Conservation (phyloP, 305 asterid genomes). For the Rubia balearica region DNA sequence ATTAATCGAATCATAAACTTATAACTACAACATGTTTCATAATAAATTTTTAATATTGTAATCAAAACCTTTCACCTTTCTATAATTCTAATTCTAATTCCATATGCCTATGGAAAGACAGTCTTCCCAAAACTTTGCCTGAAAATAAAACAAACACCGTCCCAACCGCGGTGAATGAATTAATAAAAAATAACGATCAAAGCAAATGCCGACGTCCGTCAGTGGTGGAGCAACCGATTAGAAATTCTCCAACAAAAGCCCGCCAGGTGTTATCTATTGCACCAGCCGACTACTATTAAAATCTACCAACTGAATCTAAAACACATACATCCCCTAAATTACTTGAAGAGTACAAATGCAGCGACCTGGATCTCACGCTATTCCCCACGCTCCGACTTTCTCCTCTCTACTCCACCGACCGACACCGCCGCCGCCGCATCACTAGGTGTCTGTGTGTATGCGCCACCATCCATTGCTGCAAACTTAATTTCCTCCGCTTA, state of each 20-base stretch:
- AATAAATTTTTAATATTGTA: no score
- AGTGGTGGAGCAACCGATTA: not conserved
- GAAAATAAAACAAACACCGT: no score
- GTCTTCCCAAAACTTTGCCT: no score
- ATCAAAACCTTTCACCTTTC: no score
- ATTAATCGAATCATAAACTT: no score
- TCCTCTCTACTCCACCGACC: not conserved
- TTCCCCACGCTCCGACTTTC: not conserved
- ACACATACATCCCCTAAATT: no score
- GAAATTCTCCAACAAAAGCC: not conserved
- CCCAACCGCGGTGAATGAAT: not conserved
- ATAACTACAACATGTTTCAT: no score
- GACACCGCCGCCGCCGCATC: slow-evolving; percentile 1
- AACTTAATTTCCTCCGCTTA: not conserved
- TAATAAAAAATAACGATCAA: not conserved
- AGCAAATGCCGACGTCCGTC: not conserved
- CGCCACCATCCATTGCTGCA: not conserved
- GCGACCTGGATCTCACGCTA: not conserved
- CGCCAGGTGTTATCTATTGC: slow-evolving; percentile 1
- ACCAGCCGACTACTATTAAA: not conserved
- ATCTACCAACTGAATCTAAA: not conserved
- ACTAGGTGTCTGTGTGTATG: not conserved
- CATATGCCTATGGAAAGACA: no score
- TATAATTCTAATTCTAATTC: no score
- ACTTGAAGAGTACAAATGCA: not conserved